Percentiles rank a stretch among this genome's conserved stretches.
Conservation (phyloP, 805 yeast genomes). For the Candida ulmi region DNA sequence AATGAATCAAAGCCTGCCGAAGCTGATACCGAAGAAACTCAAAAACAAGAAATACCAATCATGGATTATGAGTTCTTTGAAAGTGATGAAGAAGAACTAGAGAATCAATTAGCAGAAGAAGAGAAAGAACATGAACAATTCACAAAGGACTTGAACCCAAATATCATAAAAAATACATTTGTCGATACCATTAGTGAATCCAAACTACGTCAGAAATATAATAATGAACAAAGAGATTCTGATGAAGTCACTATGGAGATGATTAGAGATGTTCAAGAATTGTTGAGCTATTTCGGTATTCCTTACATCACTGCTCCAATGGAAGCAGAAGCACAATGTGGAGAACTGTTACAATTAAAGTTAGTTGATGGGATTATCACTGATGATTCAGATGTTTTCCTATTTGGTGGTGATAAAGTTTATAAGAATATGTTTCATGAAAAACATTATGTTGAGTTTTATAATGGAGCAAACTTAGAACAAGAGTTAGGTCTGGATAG, state of each 20-base stretch:
- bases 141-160: slow-evolving; percentile 34
- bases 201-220: slow-evolving; percentile 41
- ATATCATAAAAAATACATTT: slow-evolving; percentile 6
- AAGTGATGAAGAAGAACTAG: slow-evolving; percentile 68
- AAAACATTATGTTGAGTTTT: slow-evolving; percentile 86
- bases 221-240: slow-evolving; percentile 50
- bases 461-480: slow-evolving; percentile 52
- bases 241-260: slow-evolving; percentile 85
- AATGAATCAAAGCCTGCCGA: too few relatives aligned
- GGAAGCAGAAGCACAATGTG: slow-evolving; percentile 99
- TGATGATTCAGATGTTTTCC: slow-evolving; percentile 94
- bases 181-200: slow-evolving; percentile 21
- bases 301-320: slow-evolving; percentile 95
- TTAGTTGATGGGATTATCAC: slow-evolving; percentile 94
- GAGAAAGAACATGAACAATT: slow-evolving; percentile 68
- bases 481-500: slow-evolving; percentile 61
- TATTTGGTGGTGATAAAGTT: slow-evolving; percentile 81
- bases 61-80: slow-evolving; percentile 67
- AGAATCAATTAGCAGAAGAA: slow-evolving; percentile 61
- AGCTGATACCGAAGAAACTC: too few relatives aligned
- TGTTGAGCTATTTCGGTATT: slow-evolving; percentile 82
- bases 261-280: slow-evolving; percentile 87
- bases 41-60: slow-evolving; percentile 9
- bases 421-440: slow-evolving; percentile 95
- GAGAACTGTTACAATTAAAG: slow-evolving; percentile 58